A percentile compares a stretch with the other conserved stretches of the same genome.
Evolutionary conservation across 208 protist species (phyloP).

Genomic region (Wallacemonas collosoma): DNA sequence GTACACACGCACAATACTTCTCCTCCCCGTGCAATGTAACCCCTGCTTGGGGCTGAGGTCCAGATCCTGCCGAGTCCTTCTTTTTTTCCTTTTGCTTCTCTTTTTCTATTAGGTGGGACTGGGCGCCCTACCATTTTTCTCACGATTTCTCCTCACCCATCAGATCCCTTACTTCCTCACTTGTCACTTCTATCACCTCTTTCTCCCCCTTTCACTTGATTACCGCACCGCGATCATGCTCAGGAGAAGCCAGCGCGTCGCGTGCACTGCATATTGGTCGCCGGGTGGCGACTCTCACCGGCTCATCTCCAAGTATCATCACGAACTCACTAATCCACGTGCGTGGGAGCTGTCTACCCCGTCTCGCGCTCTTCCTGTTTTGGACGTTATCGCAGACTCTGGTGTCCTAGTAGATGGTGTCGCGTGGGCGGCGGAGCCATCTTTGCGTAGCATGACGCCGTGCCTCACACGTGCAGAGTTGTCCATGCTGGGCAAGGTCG

Average conservation of each 20-base stretch:
- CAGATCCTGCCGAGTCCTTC: too few relatives aligned
- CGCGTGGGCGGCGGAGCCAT: slow-evolving; percentile 37
- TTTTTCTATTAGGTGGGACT: too few relatives aligned
- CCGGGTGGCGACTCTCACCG: slow-evolving; percentile 5
- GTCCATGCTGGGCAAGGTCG: slow-evolving; percentile 38
- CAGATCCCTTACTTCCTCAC: not conserved
- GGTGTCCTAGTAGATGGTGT: slow-evolving; percentile 57
- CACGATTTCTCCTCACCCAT: not conserved
- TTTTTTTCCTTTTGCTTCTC: too few relatives aligned
- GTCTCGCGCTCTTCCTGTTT: slow-evolving; percentile 55
- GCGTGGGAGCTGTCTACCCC: slow-evolving; percentile 68
- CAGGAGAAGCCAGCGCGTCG: not conserved
- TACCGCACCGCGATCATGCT: not conserved
- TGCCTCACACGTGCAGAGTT: slow-evolving; percentile 65
- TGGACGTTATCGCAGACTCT: slow-evolving; percentile 54
- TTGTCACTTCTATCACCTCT: not conserved
- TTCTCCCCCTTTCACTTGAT: not conserved
- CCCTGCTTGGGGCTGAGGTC: too few relatives aligned
- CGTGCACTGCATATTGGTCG: not conserved
- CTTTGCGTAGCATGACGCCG: slow-evolving; percentile 49
- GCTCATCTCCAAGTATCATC: slow-evolving; percentile 2
- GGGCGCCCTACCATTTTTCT: not conserved
- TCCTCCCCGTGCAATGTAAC: too few relatives aligned
- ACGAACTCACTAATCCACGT: slow-evolving; percentile 7
- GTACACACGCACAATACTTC: too few relatives aligned